Base-by-base conservation (phyloP, 306 rosid genomes). In the Corylus heterophylla region DNA sequence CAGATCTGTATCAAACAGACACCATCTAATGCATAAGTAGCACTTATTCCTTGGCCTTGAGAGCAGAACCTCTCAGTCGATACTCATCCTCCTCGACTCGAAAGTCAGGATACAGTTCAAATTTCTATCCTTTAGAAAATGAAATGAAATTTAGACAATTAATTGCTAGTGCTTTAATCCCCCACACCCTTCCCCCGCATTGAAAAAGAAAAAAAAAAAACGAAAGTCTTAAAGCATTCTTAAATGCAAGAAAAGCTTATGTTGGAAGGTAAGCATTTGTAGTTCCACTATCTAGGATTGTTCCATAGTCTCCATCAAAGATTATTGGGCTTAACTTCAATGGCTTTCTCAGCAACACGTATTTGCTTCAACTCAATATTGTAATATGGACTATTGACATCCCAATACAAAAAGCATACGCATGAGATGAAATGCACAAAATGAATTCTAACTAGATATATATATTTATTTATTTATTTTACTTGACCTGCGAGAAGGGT, bases 331-430 rank as follows among this genome's bases (percentile, higher is more conserved):
- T 82, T 80, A 95, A 75, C 79, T 59, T 74, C 89, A 95, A 80
- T 49, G 42, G 78, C 83, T 22, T 95, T 93, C 83, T 98, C 99
- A 81, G 91, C 96, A 82, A 95, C 96, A 83, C 86, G 89, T 51
- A 95, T 83, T 88, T 86, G 98, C 94, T 90, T 95, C 97, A 95
- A 82, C 82, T 88, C 87, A 54, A 95, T 82, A 87, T 95, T 95
- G 92, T 95, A 95, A 80, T 95, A 95, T 77, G 96, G 98, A 89
- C 99, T 95, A 98, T 95, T 68, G 91, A 88, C 99, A 95, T 88
- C 96, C 96, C 97, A 47, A 95, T 85, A 95, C 98, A 22, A 91
- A 95, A 89, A 90, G 98, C 90, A 91, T 91, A 95, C 91, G 96
- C 74, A 91, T 89, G 90, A 95, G 93, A 22, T 22, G 25, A 22